Percentiles rank a stretch among this genome's conserved stretches.
phyloP scores from a whole-genome alignment of 2,329 filamentous ascomycete genomes.

The Xylariaceae sp. region DNA sequence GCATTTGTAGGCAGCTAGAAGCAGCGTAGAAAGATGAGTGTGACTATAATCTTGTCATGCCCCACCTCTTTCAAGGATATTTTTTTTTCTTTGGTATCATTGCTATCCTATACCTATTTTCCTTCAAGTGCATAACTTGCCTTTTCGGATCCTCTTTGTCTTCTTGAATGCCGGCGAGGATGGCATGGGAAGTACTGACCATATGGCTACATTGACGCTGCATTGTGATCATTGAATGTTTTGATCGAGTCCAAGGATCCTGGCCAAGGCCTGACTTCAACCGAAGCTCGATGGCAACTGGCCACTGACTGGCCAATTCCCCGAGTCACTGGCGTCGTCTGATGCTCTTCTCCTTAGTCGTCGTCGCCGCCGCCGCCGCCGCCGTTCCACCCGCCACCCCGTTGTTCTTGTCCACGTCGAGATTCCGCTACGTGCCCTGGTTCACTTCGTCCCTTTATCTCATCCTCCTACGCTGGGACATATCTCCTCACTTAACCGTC shows the following conservation, averaged over 20 bases:
- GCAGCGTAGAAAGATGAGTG: not conserved
- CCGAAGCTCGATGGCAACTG: not conserved
- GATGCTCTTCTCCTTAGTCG: constrained; percentile 7
- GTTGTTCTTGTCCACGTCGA: not conserved
- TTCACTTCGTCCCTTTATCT: not conserved
- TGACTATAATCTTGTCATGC: constrained; percentile 1
- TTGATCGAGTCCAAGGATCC: not conserved
- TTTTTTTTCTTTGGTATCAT: too few species aligned
- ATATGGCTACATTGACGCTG: constrained; percentile 2
- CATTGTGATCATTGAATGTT: constrained; percentile 10
- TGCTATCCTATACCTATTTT: constrained; percentile 2
- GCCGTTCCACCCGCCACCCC: not conserved
- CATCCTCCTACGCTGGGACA: not conserved
- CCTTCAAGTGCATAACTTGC: constrained; percentile 10
- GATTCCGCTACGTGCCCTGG: not conserved
- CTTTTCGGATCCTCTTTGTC: constrained; percentile 1
- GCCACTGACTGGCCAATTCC: not conserved
- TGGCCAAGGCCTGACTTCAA: too few species aligned
- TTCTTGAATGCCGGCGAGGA: constrained; percentile 6
- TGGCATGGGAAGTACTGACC: constrained; percentile 10
- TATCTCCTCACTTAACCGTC: not conserved
- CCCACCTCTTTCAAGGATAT: constrained; percentile 17
- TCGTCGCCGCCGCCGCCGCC: not conserved
- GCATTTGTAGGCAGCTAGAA: not conserved
- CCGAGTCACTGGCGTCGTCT: constrained; percentile 15